Base-by-base conservation (phyloP, 495 filamentous ascomycete species). In the Talaromyces proteolyticus region DNA sequence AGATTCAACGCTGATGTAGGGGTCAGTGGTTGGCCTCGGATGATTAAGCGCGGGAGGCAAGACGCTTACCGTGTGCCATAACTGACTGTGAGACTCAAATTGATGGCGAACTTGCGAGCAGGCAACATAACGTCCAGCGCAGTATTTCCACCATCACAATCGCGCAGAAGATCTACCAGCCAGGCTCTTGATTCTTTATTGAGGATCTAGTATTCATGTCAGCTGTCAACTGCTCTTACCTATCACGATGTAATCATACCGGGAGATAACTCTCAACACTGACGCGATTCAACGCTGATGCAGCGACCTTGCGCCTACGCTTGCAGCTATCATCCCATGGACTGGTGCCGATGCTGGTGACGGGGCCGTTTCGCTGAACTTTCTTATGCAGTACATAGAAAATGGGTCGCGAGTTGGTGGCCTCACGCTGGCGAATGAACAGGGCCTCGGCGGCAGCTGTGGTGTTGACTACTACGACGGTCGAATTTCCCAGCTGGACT, bases 401-500 rank as follows among this genome's bases (percentile, higher is more conserved):
- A 44, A 43, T 43, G 4, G 42, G 42, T 43, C 42, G 42, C 20
- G 21, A 43, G 22, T 43, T 43, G 17, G 42, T 43, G 6, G 42
- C 42, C 42, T 43, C 42, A 22, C 42, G 42, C 20, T 43, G 42
- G 18, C 42, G 42, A 23, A 43, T 43, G 52, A 84, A 84, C 4
- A 86, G 53, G 18, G 70, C 59, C 53, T 78, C 81, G 6, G 78
- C 81, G 3, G 76, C 59, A 1, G 74, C 72, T 4, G 78, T 75
- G 29, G 73, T 77, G 56, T 82, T 83, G 3, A 84, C 78, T 11
- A 86, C 73, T 0, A 86, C 67, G 4, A 84, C 70, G 0, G 75
- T 74, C 19, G 77, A 70, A 57, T 82, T 85, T 2, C 82, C 82
- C 1, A 86, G 58, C 55, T 78, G 72, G 4, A 84, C 82, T 57